A percentile compares a stretch with the other conserved stretches of the same genome.
Conservation (phyloP, 495 filamentous ascomycete species). For the Neurospora tetrasperma region DNA sequence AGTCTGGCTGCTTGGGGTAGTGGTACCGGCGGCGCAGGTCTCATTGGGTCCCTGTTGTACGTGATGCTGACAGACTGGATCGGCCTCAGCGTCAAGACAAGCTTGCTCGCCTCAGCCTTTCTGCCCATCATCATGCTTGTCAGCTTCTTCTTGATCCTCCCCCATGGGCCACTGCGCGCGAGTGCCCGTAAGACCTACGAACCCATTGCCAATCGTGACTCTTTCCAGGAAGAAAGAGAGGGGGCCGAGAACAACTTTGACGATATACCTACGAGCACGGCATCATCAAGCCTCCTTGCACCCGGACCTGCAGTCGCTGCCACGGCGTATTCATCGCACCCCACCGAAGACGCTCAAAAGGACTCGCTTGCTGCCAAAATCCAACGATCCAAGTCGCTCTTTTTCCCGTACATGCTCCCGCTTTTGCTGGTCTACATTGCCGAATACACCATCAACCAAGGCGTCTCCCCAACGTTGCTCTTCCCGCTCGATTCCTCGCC, state of each 20-base stretch:
- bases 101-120: conserved; percentile 63
- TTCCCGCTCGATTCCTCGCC: conserved; percentile 69
- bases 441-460: conserved; percentile 95
- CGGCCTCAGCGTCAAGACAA: conserved; percentile 56
- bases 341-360: conserved; percentile 11
- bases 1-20: conserved; percentile 88
- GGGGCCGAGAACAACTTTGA: conserved; percentile 26
- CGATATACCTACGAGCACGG: conserved; percentile 17
- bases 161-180: conserved; percentile 45
- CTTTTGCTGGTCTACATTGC: conserved; percentile 86
- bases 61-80: conserved; percentile 72
- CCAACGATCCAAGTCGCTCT: conserved; percentile 30
- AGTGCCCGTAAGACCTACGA: conserved; percentile 31
- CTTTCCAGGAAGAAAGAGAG: conserved; percentile 24
- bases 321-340: conserved; percentile 8
- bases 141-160: conserved; percentile 75
- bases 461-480: conserved; percentile 77
- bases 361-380: conserved; percentile 37
- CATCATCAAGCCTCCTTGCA: conserved; percentile 29
- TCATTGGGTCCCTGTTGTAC: conserved; percentile 81
- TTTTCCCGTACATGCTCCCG: conserved; percentile 68
- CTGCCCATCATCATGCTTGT: conserved; percentile 75
- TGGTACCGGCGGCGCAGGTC: conserved; percentile 82
- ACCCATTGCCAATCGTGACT: conserved; percentile 18
- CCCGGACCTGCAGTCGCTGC: conserved; percentile 24